phyloP scores from a whole-genome alignment of 108 stramenopile species.

The Skeletonema potamos region DNA sequence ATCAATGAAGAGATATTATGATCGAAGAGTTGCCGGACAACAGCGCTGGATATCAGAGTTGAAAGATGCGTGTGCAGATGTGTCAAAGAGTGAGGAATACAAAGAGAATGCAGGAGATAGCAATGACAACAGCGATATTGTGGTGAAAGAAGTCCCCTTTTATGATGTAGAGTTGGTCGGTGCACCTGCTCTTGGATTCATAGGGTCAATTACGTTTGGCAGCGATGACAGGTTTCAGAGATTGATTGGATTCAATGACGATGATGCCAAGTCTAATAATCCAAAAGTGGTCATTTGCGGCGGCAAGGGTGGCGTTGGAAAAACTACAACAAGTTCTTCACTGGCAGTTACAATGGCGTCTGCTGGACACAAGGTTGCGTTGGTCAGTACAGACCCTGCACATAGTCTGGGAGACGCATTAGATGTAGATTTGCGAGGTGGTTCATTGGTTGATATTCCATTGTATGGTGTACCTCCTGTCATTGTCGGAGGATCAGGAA shows the following conservation, averaged over 20 bases:
- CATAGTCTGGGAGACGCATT: slow-evolving; percentile 96
- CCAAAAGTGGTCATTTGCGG: slow-evolving; percentile 82
- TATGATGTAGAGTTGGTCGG: slow-evolving; percentile 87
- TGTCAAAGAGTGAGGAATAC: slow-evolving; percentile 70
- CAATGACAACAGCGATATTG: slow-evolving; percentile 43
- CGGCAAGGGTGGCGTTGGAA: slow-evolving; percentile 91
- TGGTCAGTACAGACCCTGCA: slow-evolving; percentile 96
- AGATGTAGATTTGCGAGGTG: slow-evolving; percentile 72
- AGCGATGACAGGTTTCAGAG: slow-evolving; percentile 56
- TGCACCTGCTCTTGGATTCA: slow-evolving; percentile 73
- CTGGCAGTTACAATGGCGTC: slow-evolving; percentile 88
- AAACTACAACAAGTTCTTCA: slow-evolving; percentile 87
- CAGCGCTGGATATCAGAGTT: slow-evolving; percentile 73
- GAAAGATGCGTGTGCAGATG: slow-evolving; percentile 56
- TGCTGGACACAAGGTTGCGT: slow-evolving; percentile 79
- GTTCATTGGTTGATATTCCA: slow-evolving; percentile 67
- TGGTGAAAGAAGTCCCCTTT: slow-evolving; percentile 72
- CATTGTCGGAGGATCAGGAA: not conserved
- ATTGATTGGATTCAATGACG: slow-evolving; percentile 55
- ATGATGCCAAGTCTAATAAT: slow-evolving; percentile 29
- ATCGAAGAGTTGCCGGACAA: slow-evolving; percentile 72
- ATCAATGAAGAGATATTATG: slow-evolving; percentile 66
- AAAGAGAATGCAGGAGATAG: slow-evolving; percentile 48
- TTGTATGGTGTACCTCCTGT: slow-evolving; percentile 69
- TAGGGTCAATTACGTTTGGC: slow-evolving; percentile 59